Percentiles rank a stretch among this genome's conserved stretches.
phyloP scores from a whole-genome alignment of 192 early-diverging fungal genomes.

The Backusella australiensis region DNA sequence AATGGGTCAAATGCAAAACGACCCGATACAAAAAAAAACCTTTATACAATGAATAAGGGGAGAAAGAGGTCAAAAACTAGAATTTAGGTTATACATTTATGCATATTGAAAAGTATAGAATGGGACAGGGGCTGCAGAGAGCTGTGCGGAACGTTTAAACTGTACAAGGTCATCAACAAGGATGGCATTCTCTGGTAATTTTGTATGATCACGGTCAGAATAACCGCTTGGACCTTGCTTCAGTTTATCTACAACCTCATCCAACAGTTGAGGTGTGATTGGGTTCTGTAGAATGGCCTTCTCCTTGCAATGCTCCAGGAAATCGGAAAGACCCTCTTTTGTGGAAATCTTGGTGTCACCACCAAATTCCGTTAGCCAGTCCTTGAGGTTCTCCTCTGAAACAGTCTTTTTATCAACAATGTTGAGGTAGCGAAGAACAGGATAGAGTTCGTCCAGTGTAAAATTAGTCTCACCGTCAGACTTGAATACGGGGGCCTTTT shows the following conservation, averaged over 20 bases:
- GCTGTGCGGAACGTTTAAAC: constrained; percentile 48
- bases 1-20: no score
- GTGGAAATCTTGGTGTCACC: neutral
- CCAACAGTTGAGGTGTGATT: neutral
- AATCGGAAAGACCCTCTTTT: neutral
- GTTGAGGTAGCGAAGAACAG: neutral
- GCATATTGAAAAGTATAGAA: constrained; percentile 16
- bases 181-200: constrained; percentile 36
- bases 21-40: no score
- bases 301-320: neutral
- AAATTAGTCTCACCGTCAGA: neutral
- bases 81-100: neutral
- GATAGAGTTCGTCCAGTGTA: constrained; percentile 1
- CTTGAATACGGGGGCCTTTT: constrained; percentile 15
- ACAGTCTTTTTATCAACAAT: neutral
- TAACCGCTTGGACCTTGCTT: neutral
- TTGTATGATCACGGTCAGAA: constrained; percentile 25
- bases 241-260: neutral
- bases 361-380: neutral
- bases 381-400: neutral
- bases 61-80: neutral
- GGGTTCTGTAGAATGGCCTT: neutral
- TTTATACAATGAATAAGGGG: no score
- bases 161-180: constrained; percentile 44
- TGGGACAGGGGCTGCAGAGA: constrained; percentile 45